Evolutionary conservation across 2,329 filamentous ascomycete species (phyloP), one percentile per base, ranked within the genome.

Genomic region (Verticillium tricorpus): DNA sequence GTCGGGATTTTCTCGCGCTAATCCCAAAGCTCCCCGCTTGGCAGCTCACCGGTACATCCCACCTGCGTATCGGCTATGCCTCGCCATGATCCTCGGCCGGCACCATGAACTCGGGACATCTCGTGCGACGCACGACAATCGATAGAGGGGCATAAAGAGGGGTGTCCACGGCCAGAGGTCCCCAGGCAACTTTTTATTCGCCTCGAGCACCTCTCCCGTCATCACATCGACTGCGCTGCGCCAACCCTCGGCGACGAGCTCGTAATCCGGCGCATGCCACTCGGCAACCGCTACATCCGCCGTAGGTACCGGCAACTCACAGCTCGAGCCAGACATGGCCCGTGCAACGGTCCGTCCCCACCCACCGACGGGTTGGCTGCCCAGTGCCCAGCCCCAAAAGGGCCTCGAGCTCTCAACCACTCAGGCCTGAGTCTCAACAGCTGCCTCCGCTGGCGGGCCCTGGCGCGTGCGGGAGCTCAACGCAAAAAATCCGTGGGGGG

Each of bases 401-500:
- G 37, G 55, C 55, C 19, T 17, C 31, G 28, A 57, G 55, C 55
- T 50, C 45, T 12, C 45, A 22, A 50, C n/a, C 45, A 11, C 19
- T 50, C 8, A 8, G 56, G 52, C 57, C 34, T 62, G 63, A 55
- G 61, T 62, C 63, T 65, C 63, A 65, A 62, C 62, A 62, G 60
- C 58, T 62, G 62, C 57, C 61, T 62, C 60, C 60, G 62, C 63
- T 65, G 62, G 60, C 61, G 62, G 62, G 59, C 64, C 62, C 62
- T 63, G 62, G 62, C 63, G 61, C 63, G 63, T 50, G 61, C 61
- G 61, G 58, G 63, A 64, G 59, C 63, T 65, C 63, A 65, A 65
- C 63, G 63, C 62, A 65, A 65, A 28, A 63, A 65, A 60, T 60
- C 63, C 60, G 63, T 65, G 63, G 63, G 63, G 63, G 62, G 40